Conservation (phyloP, 2,329 filamentous ascomycete species). For the Nectriaceae sp. region DNA sequence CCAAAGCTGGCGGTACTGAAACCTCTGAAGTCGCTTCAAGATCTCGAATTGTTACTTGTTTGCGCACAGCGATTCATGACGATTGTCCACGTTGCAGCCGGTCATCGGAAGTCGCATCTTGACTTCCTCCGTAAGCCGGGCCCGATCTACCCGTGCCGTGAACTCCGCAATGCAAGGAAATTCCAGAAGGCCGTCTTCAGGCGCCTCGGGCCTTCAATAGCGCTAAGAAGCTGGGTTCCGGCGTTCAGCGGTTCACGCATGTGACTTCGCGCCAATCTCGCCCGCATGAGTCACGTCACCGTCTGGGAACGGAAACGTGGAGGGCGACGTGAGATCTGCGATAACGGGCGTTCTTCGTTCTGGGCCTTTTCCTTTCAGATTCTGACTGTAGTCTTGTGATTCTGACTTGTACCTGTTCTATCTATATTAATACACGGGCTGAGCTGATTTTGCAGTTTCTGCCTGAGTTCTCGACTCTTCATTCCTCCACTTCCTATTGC, state of each 20-base stretch:
- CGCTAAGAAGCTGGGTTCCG: neutral
- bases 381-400: neutral
- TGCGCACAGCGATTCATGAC: too few species aligned
- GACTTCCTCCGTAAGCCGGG: neutral
- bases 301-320: slow-evolving; percentile 3
- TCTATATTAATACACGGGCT: neutral
- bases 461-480: neutral
- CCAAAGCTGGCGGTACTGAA: too few species aligned
- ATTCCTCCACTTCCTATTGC: neutral
- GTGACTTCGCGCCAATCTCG: slow-evolving; percentile 35
- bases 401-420: neutral
- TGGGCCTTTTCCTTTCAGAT: too few species aligned
- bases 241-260: slow-evolving; percentile 12
- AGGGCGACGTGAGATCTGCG: slow-evolving; percentile 8
- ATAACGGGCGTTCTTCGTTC: slow-evolving; percentile 21
- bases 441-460: neutral
- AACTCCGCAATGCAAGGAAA: neutral
- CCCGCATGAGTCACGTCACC: slow-evolving; percentile 29
- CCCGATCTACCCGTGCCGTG: neutral
- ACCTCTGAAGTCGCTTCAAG: too few species aligned
- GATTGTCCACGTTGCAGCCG: too few species aligned
- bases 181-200: neutral
- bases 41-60: too few species aligned
- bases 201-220: neutral
- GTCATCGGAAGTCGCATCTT: neutral